Evolutionary conservation across 169 alveolate species (phyloP), one percentile per base, ranked within the genome.

Genomic region (Plasmodium berghei): DNA sequence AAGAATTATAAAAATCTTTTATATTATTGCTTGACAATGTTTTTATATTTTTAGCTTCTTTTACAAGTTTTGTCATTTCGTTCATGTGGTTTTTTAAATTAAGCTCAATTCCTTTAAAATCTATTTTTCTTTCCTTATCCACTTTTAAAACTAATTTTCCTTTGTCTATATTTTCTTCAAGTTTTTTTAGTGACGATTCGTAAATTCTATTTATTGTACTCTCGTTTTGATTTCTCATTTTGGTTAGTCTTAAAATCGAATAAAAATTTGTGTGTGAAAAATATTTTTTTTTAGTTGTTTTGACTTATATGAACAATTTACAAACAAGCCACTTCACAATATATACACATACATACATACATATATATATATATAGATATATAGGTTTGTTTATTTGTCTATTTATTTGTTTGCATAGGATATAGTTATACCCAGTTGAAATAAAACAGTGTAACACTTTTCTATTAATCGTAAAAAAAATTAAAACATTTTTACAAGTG

Each of bases 31-130:
- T 83, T 48, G 90, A 48, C 8, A 73, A 71, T 18, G 86, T 42
- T 18, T 62, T 83, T 71, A 70, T 70, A 24, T 42, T 16, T 52
- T 72, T 83, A n/a, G 90, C 83, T 40, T 83, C 90, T 54, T 69
- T 66, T 28, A 83, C 62, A n/a, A 83, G 49, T 18, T 83, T 83
- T 9, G 66, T 48, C 69, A 83, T 61, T 69, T 52, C 90, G 20
- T 66, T 83, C 77, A 62, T 69, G 61, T 83, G 67, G 3, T 83
- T 83, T 40, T 83, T 52, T 67, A 83, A 45, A 42, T 62, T 49
- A 14, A 55, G 45, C 42, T 83, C 90, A 34, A 71, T 20, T 18
- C 70, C 90, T 55, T 67, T 83, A 62, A 83, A 55, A 45, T 72
- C 56, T 26, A 83, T 67, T 83, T 83, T 46, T 55, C 34, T 70